Percentiles rank a stretch among this genome's conserved stretches.
These are phyloP conservation scores for Paraphysoderma sedebokerense DNA, from an alignment of 371 early-diverging fungal species.

Conservation along the genomic window DNA sequence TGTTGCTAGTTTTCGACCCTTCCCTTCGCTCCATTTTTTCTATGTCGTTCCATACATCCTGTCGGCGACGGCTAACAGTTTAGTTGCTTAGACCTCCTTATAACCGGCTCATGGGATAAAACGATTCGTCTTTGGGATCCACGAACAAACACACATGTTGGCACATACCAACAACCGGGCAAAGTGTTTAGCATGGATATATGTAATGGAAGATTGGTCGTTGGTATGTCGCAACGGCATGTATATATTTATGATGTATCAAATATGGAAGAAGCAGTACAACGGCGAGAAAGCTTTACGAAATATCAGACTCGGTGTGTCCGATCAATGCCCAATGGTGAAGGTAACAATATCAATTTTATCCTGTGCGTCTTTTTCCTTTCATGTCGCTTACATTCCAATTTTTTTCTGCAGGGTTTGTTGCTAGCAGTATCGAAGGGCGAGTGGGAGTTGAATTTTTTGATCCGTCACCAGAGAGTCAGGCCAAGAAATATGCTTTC, in stretches of 20 bases:
- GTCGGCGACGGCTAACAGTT: not conserved
- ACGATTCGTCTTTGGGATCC: conserved; percentile 65
- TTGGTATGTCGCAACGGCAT: conserved; percentile 61
- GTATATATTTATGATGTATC: conserved; percentile 69
- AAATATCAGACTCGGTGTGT: conserved; percentile 70
- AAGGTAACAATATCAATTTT: conserved; percentile 19
- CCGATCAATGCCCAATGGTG: conserved; percentile 59
- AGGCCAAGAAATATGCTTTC: conserved; percentile 75
- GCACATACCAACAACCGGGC: conserved; percentile 32
- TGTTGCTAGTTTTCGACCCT: too few species aligned
- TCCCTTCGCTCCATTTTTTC: too few species aligned
- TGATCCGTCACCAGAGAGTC: conserved; percentile 41
- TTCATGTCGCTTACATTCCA: not conserved
- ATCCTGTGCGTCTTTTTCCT: too few species aligned
- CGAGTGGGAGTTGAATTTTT: conserved; percentile 52
- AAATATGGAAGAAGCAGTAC: conserved; percentile 51
- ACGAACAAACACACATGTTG: conserved; percentile 17
- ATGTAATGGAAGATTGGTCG: conserved; percentile 32
- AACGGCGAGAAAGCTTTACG: conserved; percentile 54
- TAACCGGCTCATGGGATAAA: conserved; percentile 84
- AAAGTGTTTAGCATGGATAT: conserved; percentile 71
- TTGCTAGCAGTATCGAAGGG: conserved; percentile 64
- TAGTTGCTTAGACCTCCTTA: conserved; percentile 33
- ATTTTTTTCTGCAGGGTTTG: conserved; percentile 48
- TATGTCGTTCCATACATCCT: conserved; percentile 2